Base-by-base conservation (phyloP, 768 basidiomycete genomes). In the Daedalea quercina region DNA sequence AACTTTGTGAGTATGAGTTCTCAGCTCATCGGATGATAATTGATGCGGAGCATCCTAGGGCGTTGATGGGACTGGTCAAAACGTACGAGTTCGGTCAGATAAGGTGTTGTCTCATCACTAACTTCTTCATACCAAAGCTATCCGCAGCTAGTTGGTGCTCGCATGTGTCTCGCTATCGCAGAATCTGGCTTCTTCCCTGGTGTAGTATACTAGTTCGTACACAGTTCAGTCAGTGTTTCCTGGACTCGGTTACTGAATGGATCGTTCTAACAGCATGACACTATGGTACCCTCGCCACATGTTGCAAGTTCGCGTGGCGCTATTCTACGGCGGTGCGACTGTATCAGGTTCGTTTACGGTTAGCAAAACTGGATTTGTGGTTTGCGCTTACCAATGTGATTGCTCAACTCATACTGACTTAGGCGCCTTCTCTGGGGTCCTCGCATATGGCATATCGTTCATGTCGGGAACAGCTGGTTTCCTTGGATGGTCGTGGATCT, bases 161-260 rank as follows among this genome's bases (percentile, higher is more conserved):
- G 84, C 9, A 65, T 81, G 6, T 77, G 76, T 54, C 76, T 87
- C 1, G 86, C 85, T 3, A 61, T 84, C 1, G 76, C 82, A 0
- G 86, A 88, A 67, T 82, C 84, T 4, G 84, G 86, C n/a, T 62
- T 87, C 9, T 87, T 84, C 64, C 85, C 86, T 9, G 85, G 85
- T 24, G 82, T 87, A 9, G 76, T 79, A 0, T 90, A 85, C 69
- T 88, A 85, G 85, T 85, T 13, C 19, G 24, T 26, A 7, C 17
- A 15, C 7, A n/a, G 6, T 42, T 42, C 40, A 3, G 53, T 34
- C 28, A 24, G 3, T 42, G 4, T 19, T 17, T 0, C 3, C 17
- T 31, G 9, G 17, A 4, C 34, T 37, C 34, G 34, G n/a, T 26
- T 20, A n/a, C 34, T 37, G 34, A 37, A n/a, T 9, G n/a, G n/a